These are phyloP conservation scores for Chloris gayana DNA, from an alignment of 176 grass and related monocot species.

Conservation along the genomic window DNA sequence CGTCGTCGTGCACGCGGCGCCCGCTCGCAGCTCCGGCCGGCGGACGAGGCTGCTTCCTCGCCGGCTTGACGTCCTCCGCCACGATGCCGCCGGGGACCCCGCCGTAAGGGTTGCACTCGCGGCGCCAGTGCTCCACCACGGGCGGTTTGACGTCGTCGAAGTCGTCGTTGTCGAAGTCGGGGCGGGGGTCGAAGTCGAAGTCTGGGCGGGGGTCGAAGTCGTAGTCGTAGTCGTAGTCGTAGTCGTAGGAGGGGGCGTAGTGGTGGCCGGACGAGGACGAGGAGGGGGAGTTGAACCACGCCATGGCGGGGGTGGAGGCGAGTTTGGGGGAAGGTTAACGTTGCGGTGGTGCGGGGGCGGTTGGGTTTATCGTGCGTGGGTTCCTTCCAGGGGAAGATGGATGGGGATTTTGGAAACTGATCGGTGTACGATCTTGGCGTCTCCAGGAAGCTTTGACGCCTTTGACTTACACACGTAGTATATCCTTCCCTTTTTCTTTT, in stretches of 20 bases:
- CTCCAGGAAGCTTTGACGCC: no score
- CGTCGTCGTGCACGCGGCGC: neutral
- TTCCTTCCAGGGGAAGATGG: neutral
- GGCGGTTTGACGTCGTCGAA: conserved; percentile 38
- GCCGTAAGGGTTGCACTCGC: neutral
- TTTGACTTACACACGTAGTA: no score
- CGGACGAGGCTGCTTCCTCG: neutral
- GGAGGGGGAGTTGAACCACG: conserved; percentile 17
- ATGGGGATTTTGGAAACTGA: no score
- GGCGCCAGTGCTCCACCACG: conserved; percentile 33
- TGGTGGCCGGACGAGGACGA: neutral
- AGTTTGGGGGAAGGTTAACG: neutral
- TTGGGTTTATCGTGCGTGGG: neutral
- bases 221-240: no score
- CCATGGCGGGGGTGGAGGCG: conserved; percentile 21
- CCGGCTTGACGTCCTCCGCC: conserved; percentile 19
- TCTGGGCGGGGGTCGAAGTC: neutral
- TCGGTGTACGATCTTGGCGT: neutral
- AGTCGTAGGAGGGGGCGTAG: neutral
- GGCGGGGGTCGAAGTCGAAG: neutral
- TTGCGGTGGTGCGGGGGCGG: neutral
- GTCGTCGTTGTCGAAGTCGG: neutral
- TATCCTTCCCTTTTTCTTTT: no score
- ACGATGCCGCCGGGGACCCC: neutral
- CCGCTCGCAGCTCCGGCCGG: neutral